Conservation (phyloP, 257 asterid genomes). For the Forsythia viridissima region DNA sequence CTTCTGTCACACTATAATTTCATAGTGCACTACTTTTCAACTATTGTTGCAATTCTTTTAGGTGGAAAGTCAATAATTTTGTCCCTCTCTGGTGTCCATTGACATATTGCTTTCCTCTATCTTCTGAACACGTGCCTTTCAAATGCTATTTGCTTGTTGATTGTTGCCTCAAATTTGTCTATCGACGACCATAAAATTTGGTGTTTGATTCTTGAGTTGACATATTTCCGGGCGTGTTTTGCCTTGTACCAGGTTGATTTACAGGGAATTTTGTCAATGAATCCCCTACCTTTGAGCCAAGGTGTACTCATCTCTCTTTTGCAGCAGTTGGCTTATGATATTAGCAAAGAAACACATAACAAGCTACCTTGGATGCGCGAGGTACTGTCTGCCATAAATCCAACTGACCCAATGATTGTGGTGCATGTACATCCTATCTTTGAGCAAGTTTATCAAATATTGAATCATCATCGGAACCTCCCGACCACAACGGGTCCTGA, state of each 20-base stretch:
- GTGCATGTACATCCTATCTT: slow-evolving; percentile 86
- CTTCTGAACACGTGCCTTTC: not conserved
- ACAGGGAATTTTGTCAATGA: slow-evolving; percentile 56
- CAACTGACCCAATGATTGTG: slow-evolving; percentile 71
- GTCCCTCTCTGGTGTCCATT: not conserved
- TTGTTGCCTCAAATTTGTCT: not conserved
- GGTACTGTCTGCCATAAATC: slow-evolving; percentile 68
- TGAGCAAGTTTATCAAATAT: slow-evolving; percentile 88
- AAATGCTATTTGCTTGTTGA: not conserved
- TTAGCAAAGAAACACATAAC: slow-evolving; percentile 58
- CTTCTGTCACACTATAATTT: not conserved
- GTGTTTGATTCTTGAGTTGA: not conserved
- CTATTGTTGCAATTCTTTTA: not conserved
- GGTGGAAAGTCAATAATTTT: not conserved
- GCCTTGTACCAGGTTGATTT: slow-evolving; percentile 70
- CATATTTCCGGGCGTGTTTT: not conserved
- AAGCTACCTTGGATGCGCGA: slow-evolving; percentile 94
- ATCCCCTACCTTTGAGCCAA: slow-evolving; percentile 88
- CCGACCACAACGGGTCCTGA: slow-evolving; percentile 49
- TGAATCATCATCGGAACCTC: slow-evolving; percentile 70
- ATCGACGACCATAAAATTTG: not conserved
- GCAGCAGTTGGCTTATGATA: slow-evolving; percentile 84
- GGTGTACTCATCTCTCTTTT: slow-evolving; percentile 93
- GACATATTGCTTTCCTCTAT: not conserved
- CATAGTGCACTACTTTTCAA: not conserved